Conservation (phyloP, 116 monocot genomes). For the Thalassia testudinum region DNA sequence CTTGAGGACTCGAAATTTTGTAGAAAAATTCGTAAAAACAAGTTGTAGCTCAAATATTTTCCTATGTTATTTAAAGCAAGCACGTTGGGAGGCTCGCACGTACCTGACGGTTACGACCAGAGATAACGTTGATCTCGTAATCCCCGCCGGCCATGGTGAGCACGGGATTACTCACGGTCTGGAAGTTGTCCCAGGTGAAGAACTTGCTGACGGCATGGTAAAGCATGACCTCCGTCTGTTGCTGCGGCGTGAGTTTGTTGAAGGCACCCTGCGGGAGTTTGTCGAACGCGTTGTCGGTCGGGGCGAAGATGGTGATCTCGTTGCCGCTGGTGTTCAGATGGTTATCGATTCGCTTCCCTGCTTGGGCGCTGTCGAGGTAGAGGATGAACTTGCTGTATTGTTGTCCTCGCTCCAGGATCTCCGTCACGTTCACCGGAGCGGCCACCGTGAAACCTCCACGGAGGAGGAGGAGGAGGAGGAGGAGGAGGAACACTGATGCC, state of each 20-base stretch:
- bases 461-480: too few species aligned
- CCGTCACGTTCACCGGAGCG: constrained; percentile 24
- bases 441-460: too few species aligned
- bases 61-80: too few species aligned
- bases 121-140: constrained; percentile 27
- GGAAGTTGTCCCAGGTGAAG: constrained; percentile 19
- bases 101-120: neutral
- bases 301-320: constrained; percentile 70
- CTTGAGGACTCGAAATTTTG: too few species aligned
- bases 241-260: constrained; percentile 23
- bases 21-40: too few species aligned
- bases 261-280: constrained; percentile 33
- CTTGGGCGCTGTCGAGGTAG: constrained; percentile 37
- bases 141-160: constrained; percentile 26
- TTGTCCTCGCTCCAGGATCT: constrained; percentile 48
- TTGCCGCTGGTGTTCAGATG: constrained; percentile 50
- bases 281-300: constrained; percentile 62
- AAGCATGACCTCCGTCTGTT: constrained; percentile 19
- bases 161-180: constrained; percentile 49
- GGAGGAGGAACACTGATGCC: too few species aligned
- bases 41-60: too few species aligned
- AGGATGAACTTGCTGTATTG: constrained; percentile 41
- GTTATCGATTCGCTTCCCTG: constrained; percentile 27
- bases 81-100: too few species aligned
- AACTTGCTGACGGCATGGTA: constrained; percentile 36